Percentiles rank a stretch among this genome's conserved stretches.
phyloP scores from a whole-genome alignment of 352 stramenopile species.

The Globisporangium polare region DNA sequence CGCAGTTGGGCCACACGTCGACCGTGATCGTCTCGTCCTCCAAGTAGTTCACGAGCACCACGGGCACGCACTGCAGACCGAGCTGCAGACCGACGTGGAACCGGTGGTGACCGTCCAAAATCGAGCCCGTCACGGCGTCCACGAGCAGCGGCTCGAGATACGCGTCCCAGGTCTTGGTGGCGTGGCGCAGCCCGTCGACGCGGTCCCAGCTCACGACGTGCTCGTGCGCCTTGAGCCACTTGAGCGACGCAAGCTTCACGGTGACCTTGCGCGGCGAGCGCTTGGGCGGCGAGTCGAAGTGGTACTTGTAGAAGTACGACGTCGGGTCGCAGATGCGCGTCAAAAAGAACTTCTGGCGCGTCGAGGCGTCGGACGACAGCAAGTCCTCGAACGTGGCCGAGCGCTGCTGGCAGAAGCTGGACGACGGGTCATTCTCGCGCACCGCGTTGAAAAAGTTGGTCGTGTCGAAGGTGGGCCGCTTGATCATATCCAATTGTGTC shows the following conservation, averaged over 20 bases:
- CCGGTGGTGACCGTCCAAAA: conserved; percentile 81
- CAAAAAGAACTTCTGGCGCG: conserved; percentile 76
- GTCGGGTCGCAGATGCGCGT: conserved; percentile 84
- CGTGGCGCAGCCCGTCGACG: conserved; percentile 73
- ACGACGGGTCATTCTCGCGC: conserved; percentile 76
- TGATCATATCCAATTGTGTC: conserved; percentile 72
- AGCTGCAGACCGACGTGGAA: conserved; percentile 79
- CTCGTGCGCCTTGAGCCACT: conserved; percentile 82
- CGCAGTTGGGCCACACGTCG: conserved; percentile 84
- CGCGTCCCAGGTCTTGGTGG: conserved; percentile 72
- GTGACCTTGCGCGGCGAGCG: conserved; percentile 59
- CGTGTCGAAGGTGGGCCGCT: conserved; percentile 49
- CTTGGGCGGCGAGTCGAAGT: conserved; percentile 65
- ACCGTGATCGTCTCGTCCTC: conserved; percentile 80
- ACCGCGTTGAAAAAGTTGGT: conserved; percentile 81
- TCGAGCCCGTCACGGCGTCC: conserved; percentile 64
- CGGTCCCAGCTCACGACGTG: conserved; percentile 84
- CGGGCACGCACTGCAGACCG: conserved; percentile 57
- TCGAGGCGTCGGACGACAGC: conserved; percentile 52
- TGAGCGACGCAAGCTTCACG: conserved; percentile 54
- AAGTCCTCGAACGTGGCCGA: conserved; percentile 76
- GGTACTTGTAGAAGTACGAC: conserved; percentile 90
- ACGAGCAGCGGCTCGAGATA: conserved; percentile 85
- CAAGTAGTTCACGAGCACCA: conserved; percentile 83
- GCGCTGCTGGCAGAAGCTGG: conserved; percentile 75